These are phyloP conservation scores for Eremothecium gossypii DNA, from an alignment of 1,139 yeast genomes.

Conservation along the genomic window DNA sequence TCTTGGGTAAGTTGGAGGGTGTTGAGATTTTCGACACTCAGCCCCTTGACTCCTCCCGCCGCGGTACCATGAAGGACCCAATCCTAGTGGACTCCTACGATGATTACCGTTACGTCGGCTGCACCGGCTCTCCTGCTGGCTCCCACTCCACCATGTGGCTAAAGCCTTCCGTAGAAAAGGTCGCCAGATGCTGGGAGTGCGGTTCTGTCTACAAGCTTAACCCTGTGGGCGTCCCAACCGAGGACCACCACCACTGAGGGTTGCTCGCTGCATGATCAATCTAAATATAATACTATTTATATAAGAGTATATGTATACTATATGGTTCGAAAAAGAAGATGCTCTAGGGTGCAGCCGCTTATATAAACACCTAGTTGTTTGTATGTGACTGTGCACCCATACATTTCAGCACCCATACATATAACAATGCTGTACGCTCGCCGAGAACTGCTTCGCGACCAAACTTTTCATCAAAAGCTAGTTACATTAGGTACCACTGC, in stretches of 20 bases:
- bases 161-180: constrained; percentile 74
- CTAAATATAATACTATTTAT: no score
- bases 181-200: constrained; percentile 98
- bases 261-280: no score
- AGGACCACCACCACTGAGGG: constrained; percentile 31
- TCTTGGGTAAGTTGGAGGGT: constrained; percentile 92
- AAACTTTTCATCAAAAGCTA: no score
- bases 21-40: constrained; percentile 88
- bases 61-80: constrained; percentile 84
- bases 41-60: constrained; percentile 80
- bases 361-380: no score
- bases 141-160: constrained; percentile 90
- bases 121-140: constrained; percentile 94
- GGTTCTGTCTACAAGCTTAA: constrained; percentile 90
- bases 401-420: no score
- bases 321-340: no score
- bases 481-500: no score
- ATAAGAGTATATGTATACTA: no score
- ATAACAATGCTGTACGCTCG: no score
- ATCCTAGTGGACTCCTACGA: constrained; percentile 83
- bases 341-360: no score
- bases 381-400: no score
- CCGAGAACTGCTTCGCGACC: no score
- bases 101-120: constrained; percentile 92
- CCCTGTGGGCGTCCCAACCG: constrained; percentile 76